A percentile compares a stretch with the other conserved stretches of the same genome.
phyloP scores from a whole-genome alignment of 1,284 basidiomycete genomes.

The Veloboletus limbatus region DNA sequence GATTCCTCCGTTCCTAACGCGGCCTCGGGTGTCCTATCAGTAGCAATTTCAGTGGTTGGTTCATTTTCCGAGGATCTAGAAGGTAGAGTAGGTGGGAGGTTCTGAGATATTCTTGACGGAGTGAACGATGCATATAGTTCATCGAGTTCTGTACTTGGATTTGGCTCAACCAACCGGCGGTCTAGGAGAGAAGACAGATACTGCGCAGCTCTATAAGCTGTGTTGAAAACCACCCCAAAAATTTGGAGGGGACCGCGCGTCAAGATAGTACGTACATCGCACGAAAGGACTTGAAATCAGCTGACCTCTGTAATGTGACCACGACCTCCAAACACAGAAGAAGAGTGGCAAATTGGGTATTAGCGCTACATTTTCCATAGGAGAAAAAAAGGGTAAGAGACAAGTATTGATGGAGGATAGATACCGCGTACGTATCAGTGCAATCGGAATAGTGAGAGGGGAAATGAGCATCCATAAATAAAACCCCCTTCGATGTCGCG shows the following conservation, averaged over 20 bases:
- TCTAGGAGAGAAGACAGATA: slow-evolving; percentile 63
- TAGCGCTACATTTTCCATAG: slow-evolving; percentile 46
- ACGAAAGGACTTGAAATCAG: slow-evolving; percentile 1
- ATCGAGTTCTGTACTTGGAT: slow-evolving; percentile 54
- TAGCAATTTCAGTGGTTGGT: neutral
- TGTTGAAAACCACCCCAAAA: neutral
- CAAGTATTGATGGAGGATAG: neutral
- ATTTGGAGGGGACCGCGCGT: neutral
- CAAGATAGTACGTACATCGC: neutral
- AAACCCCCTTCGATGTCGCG: slow-evolving; percentile 63
- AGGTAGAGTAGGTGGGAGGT: neutral
- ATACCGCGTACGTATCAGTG: slow-evolving; percentile 63
- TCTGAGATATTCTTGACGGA: slow-evolving; percentile 1
- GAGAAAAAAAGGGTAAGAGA: slow-evolving; percentile 3
- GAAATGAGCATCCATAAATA: slow-evolving; percentile 60
- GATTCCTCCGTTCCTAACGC: slow-evolving; percentile 3
- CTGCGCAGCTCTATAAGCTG: slow-evolving; percentile 71
- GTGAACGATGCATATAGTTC: slow-evolving; percentile 44
- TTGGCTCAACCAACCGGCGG: slow-evolving; percentile 51
- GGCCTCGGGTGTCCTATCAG: slow-evolving; percentile 1
- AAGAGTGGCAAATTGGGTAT: slow-evolving; percentile 83
- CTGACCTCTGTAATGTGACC: slow-evolving; percentile 77
- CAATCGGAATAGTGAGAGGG: slow-evolving; percentile 71
- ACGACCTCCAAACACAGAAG: slow-evolving; percentile 79
- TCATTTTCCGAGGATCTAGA: slow-evolving; percentile 22